Evolutionary conservation across 768 basidiomycete genomes (phyloP), one percentile per base, ranked within the genome.

Genomic region (Amanita jacksonii): DNA sequence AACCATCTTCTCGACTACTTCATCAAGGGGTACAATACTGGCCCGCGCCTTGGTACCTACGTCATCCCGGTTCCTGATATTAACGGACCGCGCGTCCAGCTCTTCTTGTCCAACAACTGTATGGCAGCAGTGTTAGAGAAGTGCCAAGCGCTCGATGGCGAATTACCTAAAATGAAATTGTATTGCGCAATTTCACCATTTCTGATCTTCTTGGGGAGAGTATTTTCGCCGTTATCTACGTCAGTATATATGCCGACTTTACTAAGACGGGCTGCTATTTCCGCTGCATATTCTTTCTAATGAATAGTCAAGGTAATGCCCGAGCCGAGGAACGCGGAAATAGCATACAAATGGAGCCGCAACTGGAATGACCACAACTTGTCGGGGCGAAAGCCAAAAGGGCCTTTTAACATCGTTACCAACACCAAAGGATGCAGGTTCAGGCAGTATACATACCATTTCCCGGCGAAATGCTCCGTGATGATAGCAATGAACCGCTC

Each of bases 161-260:
- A 62, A 81, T 43, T 49, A 96, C 93, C 91, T 51, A 98, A 74
- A 54, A 97, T 90, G 60, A 96, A 97, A 66, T 98, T 98, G 67
- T 94, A 96, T 62, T 97, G 94, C 24, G 92, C 88, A 51, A 94
- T 79, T 66, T 99, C 93, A 16, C 88, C 93, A 59, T 98, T 97
- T 22, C 93, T 76, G 56, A 99, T 89, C 73, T 97, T 98, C 77
- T 98, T 98, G 48, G 79, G 84, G 20, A 98, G 74, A 0, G 96
- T 98, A 56, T 96, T 84, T 32, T 84, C 80, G 27, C 86, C 81
- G 51, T 93, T 82, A 62, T 98, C 96, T 13, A 89, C 90, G 54
- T 98, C 96, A 35, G 85, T 84, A 57, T 77, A 97, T 38, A 99
- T 63, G 1, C 89, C 90, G 4, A 75, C 65, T 32, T 72, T 69